Base-by-base conservation (phyloP, 1,284 basidiomycete genomes). In the Leccinum subrobustum region DNA sequence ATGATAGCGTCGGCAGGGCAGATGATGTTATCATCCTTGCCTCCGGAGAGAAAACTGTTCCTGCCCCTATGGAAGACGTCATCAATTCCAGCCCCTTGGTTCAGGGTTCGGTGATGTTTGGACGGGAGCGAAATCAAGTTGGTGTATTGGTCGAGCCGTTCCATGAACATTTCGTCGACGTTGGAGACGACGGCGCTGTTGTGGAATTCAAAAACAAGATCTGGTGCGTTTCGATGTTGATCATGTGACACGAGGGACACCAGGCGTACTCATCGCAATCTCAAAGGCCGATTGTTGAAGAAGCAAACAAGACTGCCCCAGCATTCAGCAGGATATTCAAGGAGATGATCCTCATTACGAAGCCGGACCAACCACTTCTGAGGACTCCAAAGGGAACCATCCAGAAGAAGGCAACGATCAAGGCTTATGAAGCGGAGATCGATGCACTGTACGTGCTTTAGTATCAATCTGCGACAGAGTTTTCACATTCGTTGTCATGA, bases 141-240 rank as follows among this genome's bases (percentile, higher is more conserved):
- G 80, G 79, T 3, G 61, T 78, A 16, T 61, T 80, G 20, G 65
- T 81, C 42, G 76, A 80, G 60, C 72, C 73, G 0, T 47, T 35
- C 0, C 31, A 58, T 0, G 65, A 55, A 4, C 47, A 64, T 14
- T 55, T 42, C 1, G 64, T 77, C 44, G 69, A 77, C 53, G 29
- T 70, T 11, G n/a, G 56, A 0, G 63, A 58, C 3, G 33, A n/a
- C 6, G 39, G n/a, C 18, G 33, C 61, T 4, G 1, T 58, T 1
- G 25, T 60, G 4, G 42, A 57, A 29, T 63, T 58, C 5, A 63
- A 12, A 23, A 39, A 63, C 12, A n/a, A 25, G 29, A 48, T 63
- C 25, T 63, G 60, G 62, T 63, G 35, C 4, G 60, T 58, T 31
- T 25, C 8, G 7, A n/a, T 20, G 25, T 16, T 20, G 4, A 3